Evolutionary conservation across 768 basidiomycete species (phyloP).

Genomic region (Trametes maxima): DNA sequence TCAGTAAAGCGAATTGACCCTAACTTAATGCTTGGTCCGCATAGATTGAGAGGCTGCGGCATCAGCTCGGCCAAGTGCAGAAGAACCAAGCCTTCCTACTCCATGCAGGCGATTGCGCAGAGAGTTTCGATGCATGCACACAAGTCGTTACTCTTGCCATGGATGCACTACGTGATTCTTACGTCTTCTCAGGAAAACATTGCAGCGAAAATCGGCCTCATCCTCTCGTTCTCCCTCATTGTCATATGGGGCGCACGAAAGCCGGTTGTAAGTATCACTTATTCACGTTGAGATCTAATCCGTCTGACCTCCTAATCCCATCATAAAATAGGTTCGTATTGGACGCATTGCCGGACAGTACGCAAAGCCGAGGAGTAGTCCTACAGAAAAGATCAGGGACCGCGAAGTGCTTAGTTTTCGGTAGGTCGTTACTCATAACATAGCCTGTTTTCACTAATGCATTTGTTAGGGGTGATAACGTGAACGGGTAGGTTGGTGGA

Average conservation of each 20-base stretch:
- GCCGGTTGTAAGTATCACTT: slow-evolving; percentile 70
- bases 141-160: slow-evolving; percentile 49
- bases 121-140: slow-evolving; percentile 90
- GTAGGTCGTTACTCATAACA: slow-evolving; percentile 42
- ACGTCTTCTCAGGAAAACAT: slow-evolving; percentile 68
- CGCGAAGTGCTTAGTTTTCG: slow-evolving; percentile 84
- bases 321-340: slow-evolving; percentile 60
- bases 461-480: slow-evolving; percentile 82
- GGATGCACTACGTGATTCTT: background rate
- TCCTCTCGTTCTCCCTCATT: slow-evolving; percentile 93
- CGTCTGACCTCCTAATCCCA: background rate
- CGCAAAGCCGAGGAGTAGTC: slow-evolving; percentile 89
- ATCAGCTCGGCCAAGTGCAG: slow-evolving; percentile 80
- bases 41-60: slow-evolving; percentile 81
- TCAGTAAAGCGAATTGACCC: too few species aligned
- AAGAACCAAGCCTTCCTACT: slow-evolving; percentile 89
- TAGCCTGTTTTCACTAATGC: background rate
- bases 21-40: background rate
- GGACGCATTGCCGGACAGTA: slow-evolving; percentile 97
- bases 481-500: slow-evolving; percentile 82
- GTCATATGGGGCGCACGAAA: slow-evolving; percentile 91
- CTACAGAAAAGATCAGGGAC: slow-evolving; percentile 75
- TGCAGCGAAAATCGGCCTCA: slow-evolving; percentile 83
- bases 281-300: background rate
- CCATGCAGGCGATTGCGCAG: slow-evolving; percentile 98